phyloP scores from a whole-genome alignment of 345 rosid species.

The Ailanthus altissimus region DNA sequence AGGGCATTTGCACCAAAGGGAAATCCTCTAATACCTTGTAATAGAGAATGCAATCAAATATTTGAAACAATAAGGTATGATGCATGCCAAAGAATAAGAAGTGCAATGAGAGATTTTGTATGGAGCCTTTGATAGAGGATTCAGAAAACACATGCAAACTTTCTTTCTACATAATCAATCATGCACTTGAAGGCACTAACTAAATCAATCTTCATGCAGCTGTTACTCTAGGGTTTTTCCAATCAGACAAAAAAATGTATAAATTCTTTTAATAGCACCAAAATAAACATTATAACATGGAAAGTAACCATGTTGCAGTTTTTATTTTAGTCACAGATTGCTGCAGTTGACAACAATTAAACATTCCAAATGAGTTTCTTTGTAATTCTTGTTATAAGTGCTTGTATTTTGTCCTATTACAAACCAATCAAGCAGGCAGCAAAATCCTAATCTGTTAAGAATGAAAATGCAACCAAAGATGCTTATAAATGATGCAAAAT shows the following conservation, averaged over 20 bases:
- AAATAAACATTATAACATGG: slow-evolving; percentile 1
- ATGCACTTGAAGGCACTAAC: neutral
- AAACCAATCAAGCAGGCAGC: neutral
- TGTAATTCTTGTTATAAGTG: neutral
- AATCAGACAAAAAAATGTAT: neutral
- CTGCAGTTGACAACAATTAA: neutral
- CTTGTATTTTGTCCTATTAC: neutral
- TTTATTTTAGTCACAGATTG: neutral
- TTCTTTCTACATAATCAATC: neutral
- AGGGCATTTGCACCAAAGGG: slow-evolving; percentile 88
- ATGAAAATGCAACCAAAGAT: neutral
- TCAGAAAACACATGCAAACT: neutral
- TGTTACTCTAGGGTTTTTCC: neutral
- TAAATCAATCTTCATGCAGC: neutral
- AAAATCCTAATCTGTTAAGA: neutral
- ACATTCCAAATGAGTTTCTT: neutral
- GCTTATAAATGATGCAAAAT: slow-evolving; percentile 5
- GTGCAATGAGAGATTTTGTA: neutral
- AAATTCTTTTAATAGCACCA: neutral
- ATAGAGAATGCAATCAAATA: neutral
- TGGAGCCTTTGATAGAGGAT: neutral
- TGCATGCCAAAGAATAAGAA: neutral
- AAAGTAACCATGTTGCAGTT: neutral
- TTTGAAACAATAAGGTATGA: neutral
- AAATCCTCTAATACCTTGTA: slow-evolving; percentile 87